phyloP scores from a whole-genome alignment of 306 rosid genomes.

The Castanea crenata region DNA sequence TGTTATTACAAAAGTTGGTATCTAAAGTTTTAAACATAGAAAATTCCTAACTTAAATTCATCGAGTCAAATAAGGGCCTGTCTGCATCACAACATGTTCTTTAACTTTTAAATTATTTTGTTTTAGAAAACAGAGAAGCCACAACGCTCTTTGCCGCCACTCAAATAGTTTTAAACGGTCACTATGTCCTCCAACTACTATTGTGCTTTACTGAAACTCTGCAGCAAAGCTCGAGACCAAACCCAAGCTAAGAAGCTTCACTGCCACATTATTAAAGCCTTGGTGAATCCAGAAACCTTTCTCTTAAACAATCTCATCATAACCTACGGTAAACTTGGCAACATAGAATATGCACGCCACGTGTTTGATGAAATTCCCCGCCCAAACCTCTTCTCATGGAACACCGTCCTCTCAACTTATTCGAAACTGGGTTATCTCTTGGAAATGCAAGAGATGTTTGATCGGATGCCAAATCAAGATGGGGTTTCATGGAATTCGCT shows the following conservation, averaged over 20 bases:
- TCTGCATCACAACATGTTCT: background rate
- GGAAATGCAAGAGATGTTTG: conserved; percentile 55
- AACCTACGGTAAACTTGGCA: conserved; percentile 50
- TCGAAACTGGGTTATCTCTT: conserved; percentile 46
- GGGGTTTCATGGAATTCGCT: conserved; percentile 69
- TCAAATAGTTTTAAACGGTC: conserved; percentile 19
- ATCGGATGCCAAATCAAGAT: conserved; percentile 57
- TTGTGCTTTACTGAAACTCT: conserved; percentile 59
- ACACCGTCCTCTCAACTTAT: conserved; percentile 60
- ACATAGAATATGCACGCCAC: conserved; percentile 49
- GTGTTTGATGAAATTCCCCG: conserved; percentile 65
- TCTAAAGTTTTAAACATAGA: too few species aligned
- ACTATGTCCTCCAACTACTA: conserved; percentile 52
- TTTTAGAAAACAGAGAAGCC: background rate
- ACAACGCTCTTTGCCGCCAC: conserved; percentile 28
- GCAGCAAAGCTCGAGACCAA: conserved; percentile 42
- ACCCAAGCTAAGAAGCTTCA: conserved; percentile 63
- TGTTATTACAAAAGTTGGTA: too few species aligned
- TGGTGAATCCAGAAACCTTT: conserved; percentile 55
- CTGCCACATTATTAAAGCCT: conserved; percentile 49
- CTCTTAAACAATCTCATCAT: conserved; percentile 56
- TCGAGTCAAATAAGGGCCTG: too few species aligned
- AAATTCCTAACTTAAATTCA: too few species aligned
- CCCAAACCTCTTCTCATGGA: conserved; percentile 69
- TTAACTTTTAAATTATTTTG: background rate